These are phyloP conservation scores for Penicillium soppii DNA, from an alignment of 495 filamentous ascomycete species.

Conservation along the genomic window DNA sequence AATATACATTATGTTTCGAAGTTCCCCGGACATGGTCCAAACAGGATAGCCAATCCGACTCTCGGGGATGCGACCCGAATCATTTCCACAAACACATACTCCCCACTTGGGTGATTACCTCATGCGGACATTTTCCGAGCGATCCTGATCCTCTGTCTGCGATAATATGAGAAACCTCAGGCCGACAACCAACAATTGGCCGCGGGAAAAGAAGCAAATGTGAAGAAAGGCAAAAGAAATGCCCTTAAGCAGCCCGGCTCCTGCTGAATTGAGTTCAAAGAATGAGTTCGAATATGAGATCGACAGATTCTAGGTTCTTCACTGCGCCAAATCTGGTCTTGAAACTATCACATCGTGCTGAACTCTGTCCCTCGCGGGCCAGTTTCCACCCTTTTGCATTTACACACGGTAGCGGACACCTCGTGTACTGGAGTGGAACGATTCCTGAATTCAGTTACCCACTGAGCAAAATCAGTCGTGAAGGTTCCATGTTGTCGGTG, in stretches of 20 bases:
- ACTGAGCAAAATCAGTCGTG: not conserved
- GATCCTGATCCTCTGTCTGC: constrained; percentile 11
- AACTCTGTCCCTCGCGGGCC: not conserved
- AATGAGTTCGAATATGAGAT: too few species aligned
- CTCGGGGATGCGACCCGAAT: not conserved
- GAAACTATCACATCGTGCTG: constrained; percentile 8
- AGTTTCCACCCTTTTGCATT: constrained; percentile 13
- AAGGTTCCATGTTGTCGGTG: constrained; percentile 8
- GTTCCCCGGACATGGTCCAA: not conserved
- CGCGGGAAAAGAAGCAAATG: not conserved
- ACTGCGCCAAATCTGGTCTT: not conserved
- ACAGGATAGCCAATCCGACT: not conserved
- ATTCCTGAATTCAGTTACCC: constrained; percentile 2
- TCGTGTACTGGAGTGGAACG: not conserved
- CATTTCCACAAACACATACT: not conserved
- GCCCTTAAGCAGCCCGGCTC: constrained; percentile 1
- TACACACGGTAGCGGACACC: not conserved
- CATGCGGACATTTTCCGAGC: constrained; percentile 1
- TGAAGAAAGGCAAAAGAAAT: not conserved
- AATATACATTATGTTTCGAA: not conserved
- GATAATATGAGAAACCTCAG: not conserved
- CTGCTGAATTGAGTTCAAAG: constrained; percentile 10
- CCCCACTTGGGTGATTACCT: constrained; percentile 1
- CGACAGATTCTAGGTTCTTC: not conserved
- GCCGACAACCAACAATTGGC: not conserved